Evolutionary conservation across 176 grass and related monocot species (phyloP).

Genomic region (Raddia distichophylla): DNA sequence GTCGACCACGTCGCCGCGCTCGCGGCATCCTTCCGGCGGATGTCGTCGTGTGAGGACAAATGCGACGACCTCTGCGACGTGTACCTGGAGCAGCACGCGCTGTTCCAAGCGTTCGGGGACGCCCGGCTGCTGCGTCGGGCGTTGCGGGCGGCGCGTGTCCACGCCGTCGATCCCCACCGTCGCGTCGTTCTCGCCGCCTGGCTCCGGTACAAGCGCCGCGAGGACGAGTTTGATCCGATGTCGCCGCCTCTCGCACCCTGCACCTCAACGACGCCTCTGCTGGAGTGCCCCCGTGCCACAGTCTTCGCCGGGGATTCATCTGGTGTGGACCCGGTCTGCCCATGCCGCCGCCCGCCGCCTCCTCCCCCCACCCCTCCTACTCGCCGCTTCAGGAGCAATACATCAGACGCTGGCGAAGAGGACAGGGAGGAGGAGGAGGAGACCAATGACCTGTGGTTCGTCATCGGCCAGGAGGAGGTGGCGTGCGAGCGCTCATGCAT

Average conservation of each 20-base stretch:
- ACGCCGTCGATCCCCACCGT: slow-evolving; percentile 73
- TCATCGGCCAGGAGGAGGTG: slow-evolving; percentile 82
- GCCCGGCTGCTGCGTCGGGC: slow-evolving; percentile 66
- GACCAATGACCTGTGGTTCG: slow-evolving; percentile 82
- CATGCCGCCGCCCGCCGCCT: slow-evolving; percentile 52
- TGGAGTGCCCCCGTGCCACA: slow-evolving; percentile 85
- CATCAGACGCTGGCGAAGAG: background rate
- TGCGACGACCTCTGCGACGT: slow-evolving; percentile 70
- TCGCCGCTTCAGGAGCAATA: slow-evolving; percentile 20
- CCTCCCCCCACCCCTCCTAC: slow-evolving; percentile 9
- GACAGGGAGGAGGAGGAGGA: slow-evolving; percentile 41
- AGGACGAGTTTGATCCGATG: slow-evolving; percentile 74
- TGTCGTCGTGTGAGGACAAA: slow-evolving; percentile 28
- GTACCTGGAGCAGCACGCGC: slow-evolving; percentile 83
- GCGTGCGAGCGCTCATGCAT: slow-evolving; percentile 84
- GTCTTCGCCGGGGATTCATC: slow-evolving; percentile 48
- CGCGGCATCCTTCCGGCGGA: slow-evolving; percentile 58
- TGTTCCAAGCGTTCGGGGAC: slow-evolving; percentile 65
- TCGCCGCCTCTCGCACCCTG: slow-evolving; percentile 60
- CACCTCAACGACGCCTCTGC: slow-evolving; percentile 62
- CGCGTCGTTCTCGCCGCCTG: slow-evolving; percentile 89
- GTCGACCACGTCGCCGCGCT: slow-evolving; percentile 76
- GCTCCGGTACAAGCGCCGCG: slow-evolving; percentile 87
- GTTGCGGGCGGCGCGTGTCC: slow-evolving; percentile 67
- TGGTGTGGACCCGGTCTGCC: slow-evolving; percentile 53